A percentile compares a stretch with the other conserved stretches of the same genome.
Evolutionary conservation across 257 asterid genomes (phyloP).

Genomic region (Solanum clarkiae): DNA sequence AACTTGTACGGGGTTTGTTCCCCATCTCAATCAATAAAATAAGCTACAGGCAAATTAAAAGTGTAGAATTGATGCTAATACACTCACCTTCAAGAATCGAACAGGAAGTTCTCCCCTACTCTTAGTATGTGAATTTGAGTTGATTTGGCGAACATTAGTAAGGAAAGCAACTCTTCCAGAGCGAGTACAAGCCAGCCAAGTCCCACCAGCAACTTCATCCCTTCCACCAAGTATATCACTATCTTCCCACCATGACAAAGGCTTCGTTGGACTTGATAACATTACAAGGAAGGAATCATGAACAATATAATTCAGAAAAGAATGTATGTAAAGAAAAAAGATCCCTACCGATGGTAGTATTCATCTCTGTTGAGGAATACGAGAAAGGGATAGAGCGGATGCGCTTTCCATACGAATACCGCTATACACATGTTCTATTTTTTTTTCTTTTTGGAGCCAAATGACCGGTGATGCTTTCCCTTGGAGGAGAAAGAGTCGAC

Average conservation of each 20-base stretch:
- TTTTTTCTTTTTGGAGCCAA: background rate
- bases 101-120: conserved; percentile 74
- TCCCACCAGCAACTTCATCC: conserved; percentile 69
- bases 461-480: background rate
- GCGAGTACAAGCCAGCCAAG: conserved; percentile 57
- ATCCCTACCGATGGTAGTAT: conserved; percentile 34
- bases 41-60: background rate
- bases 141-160: conserved; percentile 63
- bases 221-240: conserved; percentile 61
- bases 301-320: background rate
- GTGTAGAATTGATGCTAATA: background rate
- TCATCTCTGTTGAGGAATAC: conserved; percentile 76
- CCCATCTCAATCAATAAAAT: background rate
- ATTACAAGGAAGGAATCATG: background rate
- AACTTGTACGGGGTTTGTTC: background rate
- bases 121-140: conserved; percentile 7
- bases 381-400: conserved; percentile 53
- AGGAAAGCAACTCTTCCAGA: conserved; percentile 58
- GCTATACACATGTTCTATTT: conserved; percentile 46
- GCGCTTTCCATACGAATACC: conserved; percentile 56
- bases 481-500: too few species aligned
- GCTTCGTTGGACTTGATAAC: conserved; percentile 37
- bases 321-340: background rate
- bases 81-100: conserved; percentile 55
- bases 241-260: conserved; percentile 69